phyloP scores from a whole-genome alignment of 345 rosid genomes.

The Gynandropsis gynandra region DNA sequence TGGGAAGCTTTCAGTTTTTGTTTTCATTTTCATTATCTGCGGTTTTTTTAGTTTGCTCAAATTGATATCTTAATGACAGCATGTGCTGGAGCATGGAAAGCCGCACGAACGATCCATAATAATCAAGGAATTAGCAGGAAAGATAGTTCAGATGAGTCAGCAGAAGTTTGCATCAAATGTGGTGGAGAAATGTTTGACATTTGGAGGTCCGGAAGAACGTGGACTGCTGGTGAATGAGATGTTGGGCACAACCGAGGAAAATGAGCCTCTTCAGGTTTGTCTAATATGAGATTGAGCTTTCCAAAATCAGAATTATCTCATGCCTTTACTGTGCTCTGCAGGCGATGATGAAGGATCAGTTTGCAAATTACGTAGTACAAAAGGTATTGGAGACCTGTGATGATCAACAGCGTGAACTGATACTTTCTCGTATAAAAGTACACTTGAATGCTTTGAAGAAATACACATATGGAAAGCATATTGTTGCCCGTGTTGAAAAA shows the following conservation, averaged over 20 bases:
- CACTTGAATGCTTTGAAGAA: slow-evolving; percentile 76
- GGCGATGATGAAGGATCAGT: slow-evolving; percentile 94
- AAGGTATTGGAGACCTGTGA: slow-evolving; percentile 79
- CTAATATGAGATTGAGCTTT: no score
- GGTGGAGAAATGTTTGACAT: slow-evolving; percentile 56
- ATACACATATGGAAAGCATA: slow-evolving; percentile 81
- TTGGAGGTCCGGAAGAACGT: slow-evolving; percentile 45
- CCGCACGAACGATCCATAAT: slow-evolving; percentile 53
- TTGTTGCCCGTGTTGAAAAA: slow-evolving; percentile 82
- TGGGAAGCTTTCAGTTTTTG: not conserved
- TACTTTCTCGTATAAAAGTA: slow-evolving; percentile 63
- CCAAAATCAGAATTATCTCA: not conserved
- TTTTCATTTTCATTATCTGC: not conserved
- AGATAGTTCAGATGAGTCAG: slow-evolving; percentile 63
- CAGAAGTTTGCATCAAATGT: slow-evolving; percentile 65
- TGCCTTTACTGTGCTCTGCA: slow-evolving; percentile 14
- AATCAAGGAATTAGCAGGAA: slow-evolving; percentile 52
- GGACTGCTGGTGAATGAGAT: slow-evolving; percentile 52
- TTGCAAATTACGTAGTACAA: slow-evolving; percentile 83
- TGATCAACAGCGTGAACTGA: slow-evolving; percentile 65
- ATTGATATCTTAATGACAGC: slow-evolving; percentile 28
- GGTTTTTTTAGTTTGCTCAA: not conserved
- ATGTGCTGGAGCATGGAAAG: slow-evolving; percentile 61
- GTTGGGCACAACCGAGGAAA: slow-evolving; percentile 59
- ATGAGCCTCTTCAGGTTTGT: slow-evolving; percentile 58